Percentiles rank a stretch among this genome's conserved stretches.
phyloP scores from a whole-genome alignment of 495 filamentous ascomycete species.

The Filosporella fistucella region DNA sequence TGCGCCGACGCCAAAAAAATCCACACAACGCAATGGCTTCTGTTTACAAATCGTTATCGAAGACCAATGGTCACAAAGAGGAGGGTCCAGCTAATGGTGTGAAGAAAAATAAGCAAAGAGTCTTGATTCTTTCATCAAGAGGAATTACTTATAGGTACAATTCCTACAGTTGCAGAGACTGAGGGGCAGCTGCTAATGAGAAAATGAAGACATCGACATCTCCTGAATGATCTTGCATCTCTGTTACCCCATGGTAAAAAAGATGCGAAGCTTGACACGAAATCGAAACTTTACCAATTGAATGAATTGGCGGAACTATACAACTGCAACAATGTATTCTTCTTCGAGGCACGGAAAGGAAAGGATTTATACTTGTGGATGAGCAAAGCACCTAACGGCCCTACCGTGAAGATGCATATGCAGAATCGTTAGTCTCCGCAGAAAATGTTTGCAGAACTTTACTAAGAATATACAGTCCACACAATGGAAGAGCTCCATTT shows the following conservation, averaged over 20 bases:
- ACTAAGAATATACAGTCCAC: constrained; percentile 52
- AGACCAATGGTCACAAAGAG: constrained; percentile 37
- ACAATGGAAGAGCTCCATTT: constrained; percentile 97
- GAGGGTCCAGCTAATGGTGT: constrained; percentile 42
- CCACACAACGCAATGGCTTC: constrained; percentile 67
- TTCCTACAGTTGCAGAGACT: neutral
- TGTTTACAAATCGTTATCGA: constrained; percentile 90
- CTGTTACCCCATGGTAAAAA: constrained; percentile 90
- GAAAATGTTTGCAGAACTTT: neutral
- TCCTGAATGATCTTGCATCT: constrained; percentile 82
- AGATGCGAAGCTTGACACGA: constrained; percentile 95
- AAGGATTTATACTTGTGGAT: constrained; percentile 95
- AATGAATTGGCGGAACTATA: constrained; percentile 97
- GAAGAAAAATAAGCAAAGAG: constrained; percentile 67
- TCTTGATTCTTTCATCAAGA: constrained; percentile 84
- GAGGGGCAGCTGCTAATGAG: constrained; percentile 3
- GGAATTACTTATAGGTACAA: constrained; percentile 81
- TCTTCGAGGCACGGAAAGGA: constrained; percentile 93
- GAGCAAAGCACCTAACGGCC: constrained; percentile 90
- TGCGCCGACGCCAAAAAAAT: constrained; percentile 8
- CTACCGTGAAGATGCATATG: constrained; percentile 80
- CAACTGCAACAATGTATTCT: constrained; percentile 97
- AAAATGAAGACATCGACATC: constrained; percentile 71
- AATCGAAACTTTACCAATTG: constrained; percentile 86
- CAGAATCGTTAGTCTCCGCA: constrained; percentile 50